phyloP scores from a whole-genome alignment of 306 rosid species.

The Vigna nakashimae region DNA sequence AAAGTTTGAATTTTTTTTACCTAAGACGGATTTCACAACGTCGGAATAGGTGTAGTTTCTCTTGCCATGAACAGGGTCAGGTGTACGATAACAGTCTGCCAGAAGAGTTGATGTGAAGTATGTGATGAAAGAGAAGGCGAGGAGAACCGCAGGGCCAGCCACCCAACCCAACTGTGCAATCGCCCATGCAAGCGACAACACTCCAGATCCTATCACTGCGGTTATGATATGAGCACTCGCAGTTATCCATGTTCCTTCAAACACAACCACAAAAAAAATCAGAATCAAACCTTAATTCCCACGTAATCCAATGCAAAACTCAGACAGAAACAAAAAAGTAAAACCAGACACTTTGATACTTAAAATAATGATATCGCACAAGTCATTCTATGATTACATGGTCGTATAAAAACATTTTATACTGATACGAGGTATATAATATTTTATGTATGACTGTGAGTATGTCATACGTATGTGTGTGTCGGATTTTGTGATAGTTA shows the following conservation, averaged over 20 bases:
- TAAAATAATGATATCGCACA: no score
- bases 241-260: conserved; percentile 89
- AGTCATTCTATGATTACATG: no score
- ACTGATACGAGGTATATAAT: no score
- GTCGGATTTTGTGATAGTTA: background rate
- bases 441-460: no score
- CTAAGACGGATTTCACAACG: conserved; percentile 74
- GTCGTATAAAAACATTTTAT: no score
- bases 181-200: conserved; percentile 92
- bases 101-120: conserved; percentile 95
- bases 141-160: conserved; percentile 82
- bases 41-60: conserved; percentile 90
- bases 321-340: no score
- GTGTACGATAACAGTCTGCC: conserved; percentile 82
- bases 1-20: conserved; percentile 37
- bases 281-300: background rate
- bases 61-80: conserved; percentile 85
- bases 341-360: no score
- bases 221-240: conserved; percentile 98
- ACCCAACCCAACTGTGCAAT: conserved; percentile 95
- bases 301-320: no score
- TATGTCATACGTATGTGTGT: no score
- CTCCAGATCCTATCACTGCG: conserved; percentile 97
- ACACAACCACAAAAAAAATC: background rate
- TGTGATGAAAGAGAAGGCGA: conserved; percentile 86